A percentile compares a stretch with the other conserved stretches of the same genome.
phyloP scores from a whole-genome alignment of 176 grass and related monocot species.

The Carex pumila region DNA sequence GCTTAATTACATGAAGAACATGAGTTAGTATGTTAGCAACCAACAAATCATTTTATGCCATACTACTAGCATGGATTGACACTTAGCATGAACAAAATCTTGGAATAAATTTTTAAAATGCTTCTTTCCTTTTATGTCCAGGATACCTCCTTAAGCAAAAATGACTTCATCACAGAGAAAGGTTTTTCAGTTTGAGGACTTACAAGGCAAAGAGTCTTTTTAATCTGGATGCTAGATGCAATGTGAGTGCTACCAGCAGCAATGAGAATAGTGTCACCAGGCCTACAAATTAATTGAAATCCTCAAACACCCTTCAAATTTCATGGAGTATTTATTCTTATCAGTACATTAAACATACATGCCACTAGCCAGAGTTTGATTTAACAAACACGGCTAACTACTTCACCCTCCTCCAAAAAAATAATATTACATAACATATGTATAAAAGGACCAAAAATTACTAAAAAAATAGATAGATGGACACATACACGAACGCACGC shows the following conservation, averaged over 20 bases:
- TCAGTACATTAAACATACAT: not conserved
- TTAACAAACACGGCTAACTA: not conserved
- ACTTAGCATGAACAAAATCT: not conserved
- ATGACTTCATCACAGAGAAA: not conserved
- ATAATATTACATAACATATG: not conserved
- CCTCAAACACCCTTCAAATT: not conserved
- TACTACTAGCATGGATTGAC: not conserved
- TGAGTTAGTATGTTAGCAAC: not conserved
- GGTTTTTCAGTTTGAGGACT: conserved; percentile 32
- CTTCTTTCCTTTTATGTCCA: not conserved
- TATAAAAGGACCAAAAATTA: not conserved
- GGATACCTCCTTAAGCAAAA: not conserved
- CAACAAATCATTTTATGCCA: not conserved
- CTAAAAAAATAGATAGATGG: not conserved
- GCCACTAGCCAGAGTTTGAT: not conserved
- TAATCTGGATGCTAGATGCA: conserved; percentile 83
- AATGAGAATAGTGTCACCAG: conserved; percentile 95
- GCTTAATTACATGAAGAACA: not conserved
- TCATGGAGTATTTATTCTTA: not conserved
- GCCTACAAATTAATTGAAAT: conserved; percentile 47
- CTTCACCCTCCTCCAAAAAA: not conserved
- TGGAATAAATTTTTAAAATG: not conserved
- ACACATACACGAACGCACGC: no score
- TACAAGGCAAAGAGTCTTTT: conserved; percentile 97
- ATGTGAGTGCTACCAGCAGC: conserved; percentile 55